These are phyloP conservation scores for Microdochium trichocladiopsis DNA, from an alignment of 2,329 filamentous ascomycete genomes.

Conservation along the genomic window DNA sequence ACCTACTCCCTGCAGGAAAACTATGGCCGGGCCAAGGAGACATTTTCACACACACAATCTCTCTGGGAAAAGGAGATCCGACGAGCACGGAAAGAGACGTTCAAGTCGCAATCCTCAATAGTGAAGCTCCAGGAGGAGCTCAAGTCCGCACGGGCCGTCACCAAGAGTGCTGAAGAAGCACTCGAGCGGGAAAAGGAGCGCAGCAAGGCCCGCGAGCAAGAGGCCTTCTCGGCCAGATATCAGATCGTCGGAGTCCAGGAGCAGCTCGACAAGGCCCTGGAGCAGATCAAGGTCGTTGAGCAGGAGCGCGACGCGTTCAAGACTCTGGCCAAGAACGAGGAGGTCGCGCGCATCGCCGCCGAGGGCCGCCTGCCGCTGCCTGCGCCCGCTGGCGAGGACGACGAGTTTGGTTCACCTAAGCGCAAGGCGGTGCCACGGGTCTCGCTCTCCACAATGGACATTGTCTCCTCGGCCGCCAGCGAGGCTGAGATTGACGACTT, in stretches of 20 bases:
- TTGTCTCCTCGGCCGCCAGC: slow-evolving; percentile 46
- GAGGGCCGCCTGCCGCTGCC: slow-evolving; percentile 65
- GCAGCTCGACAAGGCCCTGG: slow-evolving; percentile 57
- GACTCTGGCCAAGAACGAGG: slow-evolving; percentile 64
- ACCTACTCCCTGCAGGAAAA: slow-evolving; percentile 46
- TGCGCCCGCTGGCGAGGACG: slow-evolving; percentile 37
- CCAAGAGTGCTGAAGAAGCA: slow-evolving; percentile 49
- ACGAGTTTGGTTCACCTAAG: slow-evolving; percentile 56
- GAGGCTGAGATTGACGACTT: slow-evolving; percentile 55
- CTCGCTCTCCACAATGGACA: slow-evolving; percentile 39
- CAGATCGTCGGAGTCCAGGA: slow-evolving; percentile 59
- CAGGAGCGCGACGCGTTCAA: slow-evolving; percentile 71
- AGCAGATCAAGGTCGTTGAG: slow-evolving; percentile 58
- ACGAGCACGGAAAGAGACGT: slow-evolving; percentile 62
- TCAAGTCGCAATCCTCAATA: slow-evolving; percentile 63
- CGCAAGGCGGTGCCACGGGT: slow-evolving; percentile 35
- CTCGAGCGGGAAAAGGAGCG: slow-evolving; percentile 59
- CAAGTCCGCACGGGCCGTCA: slow-evolving; percentile 49
- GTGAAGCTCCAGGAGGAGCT: slow-evolving; percentile 70
- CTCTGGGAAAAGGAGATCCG: slow-evolving; percentile 71
- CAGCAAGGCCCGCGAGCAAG: slow-evolving; percentile 55
- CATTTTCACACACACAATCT: slow-evolving; percentile 56
- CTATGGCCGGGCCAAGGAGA: slow-evolving; percentile 63
- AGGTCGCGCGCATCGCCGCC: slow-evolving; percentile 64
- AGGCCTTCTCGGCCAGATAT: slow-evolving; percentile 62